Base-by-base conservation (phyloP, 768 basidiomycete genomes). In the Pleurotus tuoliensis region DNA sequence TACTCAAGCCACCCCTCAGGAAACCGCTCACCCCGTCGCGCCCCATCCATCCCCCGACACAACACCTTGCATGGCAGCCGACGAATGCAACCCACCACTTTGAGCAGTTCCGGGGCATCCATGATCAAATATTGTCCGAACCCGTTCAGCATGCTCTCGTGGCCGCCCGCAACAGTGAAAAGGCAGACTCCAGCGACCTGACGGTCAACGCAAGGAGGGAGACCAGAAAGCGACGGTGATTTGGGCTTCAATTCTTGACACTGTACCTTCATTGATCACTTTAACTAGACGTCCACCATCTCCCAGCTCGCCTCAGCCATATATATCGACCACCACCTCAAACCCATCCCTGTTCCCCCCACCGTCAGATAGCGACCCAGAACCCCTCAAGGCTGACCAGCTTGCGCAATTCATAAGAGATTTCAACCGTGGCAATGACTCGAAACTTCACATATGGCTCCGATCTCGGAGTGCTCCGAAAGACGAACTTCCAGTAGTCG, bases 221-320 rank as follows among this genome's bases (percentile, higher is more conserved):
- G 51, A 76, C 67, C 41, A 75, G 81, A 63, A 88, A 82, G 64
- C 77, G 80, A 67, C 79, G 80, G 88, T 85, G 63, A 56, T 77
- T 71, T 7, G 18, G 8, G 58, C 45, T 56, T 56, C 62, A 61
- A 45, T 58, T 56, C 43, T 3, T 8, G n/a, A 20, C 11, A 46
- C 30, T 40, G 37, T 43, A 27, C 18, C 24, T 49, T 45, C 59
- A 72, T 47, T 47, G 30, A 47, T 45, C n/a, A 39, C 16, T 40
- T 39, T 43, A 12, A 8, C 39, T 58, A 80, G 84, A 59, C 77
- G 78, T 8, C 74, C 76, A 1, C 77, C 75, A 20, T 80, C 83
- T 8, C 83, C 84, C 5, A 80, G 79, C 20, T 86, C 86, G 0
- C 85, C 86, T 4, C 79, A 82, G 56, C 82, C 84, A 0, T 85